A percentile compares a stretch with the other conserved stretches of the same genome.
phyloP scores from a whole-genome alignment of 108 stramenopile species.

The Stephanodiscus minutulus region DNA sequence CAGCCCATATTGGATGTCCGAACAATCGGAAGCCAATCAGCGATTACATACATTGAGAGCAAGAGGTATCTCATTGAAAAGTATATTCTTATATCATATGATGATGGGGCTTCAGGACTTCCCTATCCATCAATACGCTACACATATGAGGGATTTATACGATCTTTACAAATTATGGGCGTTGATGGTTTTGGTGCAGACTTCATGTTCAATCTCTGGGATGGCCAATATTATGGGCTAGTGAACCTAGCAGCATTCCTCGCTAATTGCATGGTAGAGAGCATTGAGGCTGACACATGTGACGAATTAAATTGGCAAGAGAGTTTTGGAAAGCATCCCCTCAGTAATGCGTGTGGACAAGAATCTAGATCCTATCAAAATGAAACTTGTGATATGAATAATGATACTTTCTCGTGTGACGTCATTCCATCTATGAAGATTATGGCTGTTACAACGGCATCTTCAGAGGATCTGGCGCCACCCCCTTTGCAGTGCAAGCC shows the following conservation, averaged over 20 bases:
- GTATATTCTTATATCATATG: constrained; percentile 29
- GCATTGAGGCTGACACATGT: constrained; percentile 52
- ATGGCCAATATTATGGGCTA: constrained; percentile 17
- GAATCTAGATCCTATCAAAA: constrained; percentile 44
- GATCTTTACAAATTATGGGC: constrained; percentile 22
- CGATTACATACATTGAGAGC: constrained; percentile 5
- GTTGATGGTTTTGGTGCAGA: constrained; percentile 23
- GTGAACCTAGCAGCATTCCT: constrained; percentile 16
- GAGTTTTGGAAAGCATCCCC: constrained; percentile 28
- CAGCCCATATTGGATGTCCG: neutral
- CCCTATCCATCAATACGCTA: constrained; percentile 30
- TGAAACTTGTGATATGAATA: constrained; percentile 33
- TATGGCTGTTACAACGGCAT: constrained; percentile 32
- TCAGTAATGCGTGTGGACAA: constrained; percentile 54
- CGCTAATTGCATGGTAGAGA: constrained; percentile 37
- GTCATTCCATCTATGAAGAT: constrained; percentile 48
- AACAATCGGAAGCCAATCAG: neutral
- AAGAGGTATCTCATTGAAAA: constrained; percentile 26
- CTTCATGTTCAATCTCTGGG: constrained; percentile 26
- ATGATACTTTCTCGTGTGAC: constrained; percentile 29
- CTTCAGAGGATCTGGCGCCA: constrained; percentile 31
- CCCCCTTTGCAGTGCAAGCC: constrained; percentile 46
- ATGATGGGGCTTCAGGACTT: constrained; percentile 9
- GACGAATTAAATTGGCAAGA: constrained; percentile 48
- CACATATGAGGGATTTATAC: constrained; percentile 26